Conservation (phyloP, 306 rosid genomes). For the Cucumis hystrix region DNA sequence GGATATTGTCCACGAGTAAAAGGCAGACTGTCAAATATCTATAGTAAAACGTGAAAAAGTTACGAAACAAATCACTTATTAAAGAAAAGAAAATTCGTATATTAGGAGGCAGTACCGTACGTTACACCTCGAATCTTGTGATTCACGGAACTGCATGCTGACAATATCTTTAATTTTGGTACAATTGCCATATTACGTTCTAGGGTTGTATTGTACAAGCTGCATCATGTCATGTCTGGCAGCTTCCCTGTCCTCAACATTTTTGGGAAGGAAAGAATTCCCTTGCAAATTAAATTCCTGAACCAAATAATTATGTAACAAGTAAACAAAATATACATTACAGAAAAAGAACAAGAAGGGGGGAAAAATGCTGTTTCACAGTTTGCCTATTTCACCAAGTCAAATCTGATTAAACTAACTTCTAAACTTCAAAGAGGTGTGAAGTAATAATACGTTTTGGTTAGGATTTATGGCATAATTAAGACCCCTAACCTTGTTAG, state of each 20-base stretch:
- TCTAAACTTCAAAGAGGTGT: neutral
- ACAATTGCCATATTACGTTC: slow-evolving; percentile 77
- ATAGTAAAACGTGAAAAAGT: slow-evolving; percentile 18
- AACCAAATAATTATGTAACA: neutral
- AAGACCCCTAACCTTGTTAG: neutral
- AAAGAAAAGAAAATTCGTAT: neutral
- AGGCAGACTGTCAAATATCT: slow-evolving; percentile 59
- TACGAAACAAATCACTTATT: neutral
- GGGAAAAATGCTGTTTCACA: neutral
- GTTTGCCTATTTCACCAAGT: neutral
- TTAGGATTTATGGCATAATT: neutral
- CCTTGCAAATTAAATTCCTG: neutral
- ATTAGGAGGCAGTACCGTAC: slow-evolving; percentile 10
- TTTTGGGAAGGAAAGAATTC: neutral
- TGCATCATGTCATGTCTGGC: slow-evolving; percentile 32
- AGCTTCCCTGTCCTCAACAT: neutral
- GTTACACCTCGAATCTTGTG: slow-evolving; percentile 43
- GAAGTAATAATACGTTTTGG: neutral
- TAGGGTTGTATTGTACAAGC: slow-evolving; percentile 37
- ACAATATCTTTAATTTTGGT: slow-evolving; percentile 42
- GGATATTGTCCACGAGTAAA: slow-evolving; percentile 27
- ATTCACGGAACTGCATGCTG: slow-evolving; percentile 44
- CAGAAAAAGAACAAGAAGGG: no score
- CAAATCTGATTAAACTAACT: neutral
- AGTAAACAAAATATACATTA: no score